Conservation (phyloP, 257 asterid species). For the Nyctanthes arbortristis region DNA sequence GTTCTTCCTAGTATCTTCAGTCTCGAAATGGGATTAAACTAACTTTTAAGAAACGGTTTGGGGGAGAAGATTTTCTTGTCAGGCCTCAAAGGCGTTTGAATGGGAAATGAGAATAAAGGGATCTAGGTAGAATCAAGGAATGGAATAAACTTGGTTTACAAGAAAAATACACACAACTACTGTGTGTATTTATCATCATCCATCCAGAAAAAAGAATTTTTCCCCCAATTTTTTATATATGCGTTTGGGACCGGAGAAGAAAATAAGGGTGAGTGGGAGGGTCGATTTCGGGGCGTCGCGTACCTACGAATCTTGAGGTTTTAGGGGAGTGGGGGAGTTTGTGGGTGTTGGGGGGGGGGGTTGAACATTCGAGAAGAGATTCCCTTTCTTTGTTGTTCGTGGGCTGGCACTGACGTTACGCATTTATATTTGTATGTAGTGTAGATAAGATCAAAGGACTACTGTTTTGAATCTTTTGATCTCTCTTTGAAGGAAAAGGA, state of each 20-base stretch:
- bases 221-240: not conserved
- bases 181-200: not conserved
- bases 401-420: slow-evolving; percentile 40
- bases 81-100: slow-evolving; percentile 50
- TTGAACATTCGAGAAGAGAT: slow-evolving; percentile 36
- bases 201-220: not conserved
- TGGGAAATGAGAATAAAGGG: slow-evolving; percentile 49
- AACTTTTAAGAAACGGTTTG: slow-evolving; percentile 17
- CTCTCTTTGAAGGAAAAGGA: not conserved
- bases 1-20: not conserved
- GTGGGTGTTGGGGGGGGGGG: not conserved
- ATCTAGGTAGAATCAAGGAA: slow-evolving; percentile 60
- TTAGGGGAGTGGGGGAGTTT: not conserved
- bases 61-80: slow-evolving; percentile 29
- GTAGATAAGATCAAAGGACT: slow-evolving; percentile 41
- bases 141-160: slow-evolving; percentile 39
- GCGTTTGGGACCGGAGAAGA: not conserved
- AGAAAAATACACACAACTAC: slow-evolving; percentile 15
- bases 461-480: too few species aligned
- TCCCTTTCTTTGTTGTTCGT: slow-evolving; percentile 36
- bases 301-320: slow-evolving; percentile 36
- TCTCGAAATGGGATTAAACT: not conserved
- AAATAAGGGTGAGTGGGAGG: slow-evolving; percentile 20
- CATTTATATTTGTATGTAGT: slow-evolving; percentile 29
- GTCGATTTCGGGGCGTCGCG: slow-evolving; percentile 67